Conservation (phyloP, 2,329 filamentous ascomycete genomes). For the Fusarium buharicum region DNA sequence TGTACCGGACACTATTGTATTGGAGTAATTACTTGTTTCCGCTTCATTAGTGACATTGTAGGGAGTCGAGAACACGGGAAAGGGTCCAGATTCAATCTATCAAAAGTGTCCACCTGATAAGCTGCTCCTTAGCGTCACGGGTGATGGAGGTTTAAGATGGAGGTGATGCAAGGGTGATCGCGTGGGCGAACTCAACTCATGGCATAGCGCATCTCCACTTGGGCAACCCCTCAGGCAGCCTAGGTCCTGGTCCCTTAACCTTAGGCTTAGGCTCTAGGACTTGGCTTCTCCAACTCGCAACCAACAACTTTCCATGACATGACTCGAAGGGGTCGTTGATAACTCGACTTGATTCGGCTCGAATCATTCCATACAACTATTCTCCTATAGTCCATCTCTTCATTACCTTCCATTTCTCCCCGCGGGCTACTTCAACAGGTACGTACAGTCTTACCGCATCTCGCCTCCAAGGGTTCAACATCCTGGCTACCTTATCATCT, state of each 20-base stretch:
- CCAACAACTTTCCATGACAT: slow-evolving; percentile 17
- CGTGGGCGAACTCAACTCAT: slow-evolving; percentile 35
- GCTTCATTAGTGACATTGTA: slow-evolving; percentile 10
- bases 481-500: slow-evolving; percentile 19
- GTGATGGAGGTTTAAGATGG: slow-evolving; percentile 15
- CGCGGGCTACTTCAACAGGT: slow-evolving; percentile 1
- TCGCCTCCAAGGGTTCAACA: slow-evolving; percentile 8
- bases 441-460: slow-evolving; percentile 2
- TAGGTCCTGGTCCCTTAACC: neutral
- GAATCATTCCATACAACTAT: slow-evolving; percentile 3
- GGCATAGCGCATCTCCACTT: slow-evolving; percentile 25
- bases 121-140: slow-evolving; percentile 18
- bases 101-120: slow-evolving; percentile 37
- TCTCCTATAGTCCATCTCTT: neutral
- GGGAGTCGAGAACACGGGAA: slow-evolving; percentile 12
- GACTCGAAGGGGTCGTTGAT: slow-evolving; percentile 4
- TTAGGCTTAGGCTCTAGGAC: neutral
- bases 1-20: neutral
- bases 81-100: slow-evolving; percentile 24
- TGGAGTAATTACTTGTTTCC: neutral
- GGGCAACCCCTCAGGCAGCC: slow-evolving; percentile 29
- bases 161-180: slow-evolving; percentile 38
- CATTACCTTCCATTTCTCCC: neutral
- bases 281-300: slow-evolving; percentile 20
- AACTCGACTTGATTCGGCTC: neutral